Evolutionary conservation across 139 green algal genomes (phyloP), one percentile per base, ranked within the genome.

Genomic region (Klebsormidium nitens): DNA sequence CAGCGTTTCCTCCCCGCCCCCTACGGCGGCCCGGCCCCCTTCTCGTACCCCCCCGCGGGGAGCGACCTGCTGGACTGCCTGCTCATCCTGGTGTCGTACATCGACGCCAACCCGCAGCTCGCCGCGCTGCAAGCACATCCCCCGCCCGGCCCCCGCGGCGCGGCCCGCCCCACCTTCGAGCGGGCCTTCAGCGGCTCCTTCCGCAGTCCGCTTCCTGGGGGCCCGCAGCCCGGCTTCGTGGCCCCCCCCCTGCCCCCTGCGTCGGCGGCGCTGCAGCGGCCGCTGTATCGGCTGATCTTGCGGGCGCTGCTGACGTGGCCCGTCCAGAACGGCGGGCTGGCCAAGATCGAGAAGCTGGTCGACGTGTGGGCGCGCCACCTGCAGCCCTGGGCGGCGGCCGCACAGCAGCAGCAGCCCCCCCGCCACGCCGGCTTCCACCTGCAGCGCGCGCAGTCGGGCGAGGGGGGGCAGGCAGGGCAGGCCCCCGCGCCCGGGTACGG

Each of bases 351-450:
- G 8, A 28, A 31, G 49, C 29, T 71, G 11, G 49, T 71, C 19
- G 63, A 66, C 47, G 5, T 71, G 3, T 71, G 63, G 63, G 4
- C 66, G 35, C n/a, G 5, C 8, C 66, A 71, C 49, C 19, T 71
- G 14, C 4, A 64, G 63, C 63, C 63, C n/a, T 71, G 63, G 63
- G 26, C 59, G 38, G 59, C 40, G 14, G 36, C 59, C 17, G 59
- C 38, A n/a, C 8, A 14, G 8, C 8, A 49, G 8, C 66, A 71
- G 31, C 19, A 67, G 14, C 4, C 36, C 35, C 63, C 63, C n/a
- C 66, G 63, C 35, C 11, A 28, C 29, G 59, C 40, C 19, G 36
- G 29, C 17, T 28, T 31, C 14, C 8, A 14, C 42, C 8, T n/a
- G 8, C 8, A 8, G 8, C 42, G 42, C 42, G 8, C 8, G 42